phyloP scores from a whole-genome alignment of 495 filamentous ascomycete species.

The Penicillium egyptiacum region DNA sequence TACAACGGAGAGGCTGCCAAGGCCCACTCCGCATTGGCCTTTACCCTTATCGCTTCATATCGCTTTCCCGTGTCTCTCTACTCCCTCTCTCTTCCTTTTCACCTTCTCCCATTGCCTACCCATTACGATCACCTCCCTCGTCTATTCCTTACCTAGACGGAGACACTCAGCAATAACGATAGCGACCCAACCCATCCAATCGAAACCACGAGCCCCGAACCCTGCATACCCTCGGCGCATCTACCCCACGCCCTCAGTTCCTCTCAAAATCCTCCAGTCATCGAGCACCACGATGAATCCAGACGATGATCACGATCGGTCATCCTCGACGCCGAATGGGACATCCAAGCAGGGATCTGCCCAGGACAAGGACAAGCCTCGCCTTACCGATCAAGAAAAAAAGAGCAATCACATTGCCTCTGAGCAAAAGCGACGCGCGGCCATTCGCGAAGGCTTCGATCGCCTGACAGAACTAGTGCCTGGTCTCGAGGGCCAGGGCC shows the following conservation, averaged over 20 bases:
- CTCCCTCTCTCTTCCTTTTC: neutral
- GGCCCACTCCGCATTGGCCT: slow-evolving; percentile 28
- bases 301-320: slow-evolving; percentile 39
- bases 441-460: slow-evolving; percentile 87
- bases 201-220: neutral
- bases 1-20: slow-evolving; percentile 22
- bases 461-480: slow-evolving; percentile 79
- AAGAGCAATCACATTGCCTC: slow-evolving; percentile 89
- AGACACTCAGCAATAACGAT: neutral
- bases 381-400: slow-evolving; percentile 82
- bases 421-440: slow-evolving; percentile 84
- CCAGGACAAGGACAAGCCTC: slow-evolving; percentile 62
- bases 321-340: slow-evolving; percentile 57
- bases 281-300: slow-evolving; percentile 23
- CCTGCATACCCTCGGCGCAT: slow-evolving; percentile 18
- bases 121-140: neutral
- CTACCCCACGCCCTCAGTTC: slow-evolving; percentile 15
- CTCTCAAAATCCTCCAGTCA: slow-evolving; percentile 26
- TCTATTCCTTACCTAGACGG: neutral
- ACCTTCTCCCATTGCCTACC: slow-evolving; percentile 4
- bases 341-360: slow-evolving; percentile 54
- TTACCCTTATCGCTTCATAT: slow-evolving; percentile 22
- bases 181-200: neutral
- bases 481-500: slow-evolving; percentile 75
- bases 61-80: slow-evolving; percentile 6